A percentile compares a stretch with the other conserved stretches of the same genome.
Evolutionary conservation across 75 land plant genomes (phyloP).

Genomic region (Picea glauca): DNA sequence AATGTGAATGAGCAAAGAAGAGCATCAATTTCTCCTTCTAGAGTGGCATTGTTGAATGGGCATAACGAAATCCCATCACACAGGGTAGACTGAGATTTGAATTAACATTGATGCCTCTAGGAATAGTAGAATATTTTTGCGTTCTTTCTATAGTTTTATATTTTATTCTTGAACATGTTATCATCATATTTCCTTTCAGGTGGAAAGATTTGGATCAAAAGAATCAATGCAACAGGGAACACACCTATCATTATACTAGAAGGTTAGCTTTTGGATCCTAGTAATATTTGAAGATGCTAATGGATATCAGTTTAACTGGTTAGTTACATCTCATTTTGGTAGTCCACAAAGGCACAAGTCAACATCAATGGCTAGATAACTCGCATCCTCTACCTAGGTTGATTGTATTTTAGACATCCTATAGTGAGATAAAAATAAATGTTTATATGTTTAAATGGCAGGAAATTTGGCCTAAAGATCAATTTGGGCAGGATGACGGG

Average conservation of each 20-base stretch:
- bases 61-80: constrained; percentile 25
- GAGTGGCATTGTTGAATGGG: constrained; percentile 38
- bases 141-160: not conserved
- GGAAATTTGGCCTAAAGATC: constrained; percentile 9
- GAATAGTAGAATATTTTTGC: not conserved
- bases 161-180: not conserved
- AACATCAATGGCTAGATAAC: not conserved
- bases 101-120: not conserved
- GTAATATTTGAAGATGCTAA: not conserved
- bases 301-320: not conserved
- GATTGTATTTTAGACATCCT: not conserved
- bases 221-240: constrained; percentile 3
- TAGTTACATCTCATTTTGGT: not conserved
- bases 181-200: not conserved
- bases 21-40: constrained; percentile 18
- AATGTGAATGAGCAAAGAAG: constrained; percentile 34
- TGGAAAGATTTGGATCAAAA: constrained; percentile 9
- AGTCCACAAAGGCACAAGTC: not conserved
- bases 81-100: constrained; percentile 28
- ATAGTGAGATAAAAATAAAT: not conserved
- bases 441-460: constrained; percentile 8
- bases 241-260: not conserved
- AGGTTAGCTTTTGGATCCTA: not conserved
- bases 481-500: constrained; percentile 11
- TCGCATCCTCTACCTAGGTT: not conserved